Conservation (phyloP, 73 alveolate genomes). For the Paraurostyla sp. region DNA sequence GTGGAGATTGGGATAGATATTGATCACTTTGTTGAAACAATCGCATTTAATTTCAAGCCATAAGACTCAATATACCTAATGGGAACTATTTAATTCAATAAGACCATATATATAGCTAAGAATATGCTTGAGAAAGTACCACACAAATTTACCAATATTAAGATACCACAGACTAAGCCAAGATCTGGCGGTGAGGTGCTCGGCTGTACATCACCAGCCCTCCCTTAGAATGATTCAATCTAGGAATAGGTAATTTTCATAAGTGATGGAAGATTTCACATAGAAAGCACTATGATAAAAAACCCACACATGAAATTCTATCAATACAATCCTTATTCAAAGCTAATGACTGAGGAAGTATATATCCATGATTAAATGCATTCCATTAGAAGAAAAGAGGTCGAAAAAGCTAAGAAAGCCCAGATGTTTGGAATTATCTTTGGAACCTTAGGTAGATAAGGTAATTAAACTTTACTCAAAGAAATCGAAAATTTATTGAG, state of each 20-base stretch:
- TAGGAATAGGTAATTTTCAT: constrained; percentile 88
- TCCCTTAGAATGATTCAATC: constrained; percentile 72
- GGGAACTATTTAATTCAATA: constrained; percentile 86
- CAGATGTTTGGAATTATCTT: constrained; percentile 88
- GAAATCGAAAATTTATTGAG: constrained; percentile 87
- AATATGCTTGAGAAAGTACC: constrained; percentile 52
- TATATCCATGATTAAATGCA: constrained; percentile 93
- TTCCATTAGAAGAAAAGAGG: constrained; percentile 86
- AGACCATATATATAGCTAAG: constrained; percentile 65
- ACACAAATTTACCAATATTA: constrained; percentile 56
- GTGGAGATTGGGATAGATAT: constrained; percentile 96
- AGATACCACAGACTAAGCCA: constrained; percentile 97
- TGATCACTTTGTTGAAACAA: constrained; percentile 87
- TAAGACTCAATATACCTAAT: constrained; percentile 75
- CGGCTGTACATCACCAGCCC: constrained; percentile 99
- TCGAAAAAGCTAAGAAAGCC: constrained; percentile 86
- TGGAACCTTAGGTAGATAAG: constrained; percentile 99
- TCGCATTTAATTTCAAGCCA: constrained; percentile 86
- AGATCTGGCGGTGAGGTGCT: constrained; percentile 98
- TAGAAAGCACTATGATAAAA: constrained; percentile 99
- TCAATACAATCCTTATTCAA: constrained; percentile 96
- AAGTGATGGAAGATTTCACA: constrained; percentile 99
- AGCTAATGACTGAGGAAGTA: constrained; percentile 89
- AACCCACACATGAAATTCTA: constrained; percentile 92
- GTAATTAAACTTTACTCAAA: constrained; percentile 93